phyloP scores from a whole-genome alignment of 306 rosid genomes.

The Prunus fruticosa region DNA sequence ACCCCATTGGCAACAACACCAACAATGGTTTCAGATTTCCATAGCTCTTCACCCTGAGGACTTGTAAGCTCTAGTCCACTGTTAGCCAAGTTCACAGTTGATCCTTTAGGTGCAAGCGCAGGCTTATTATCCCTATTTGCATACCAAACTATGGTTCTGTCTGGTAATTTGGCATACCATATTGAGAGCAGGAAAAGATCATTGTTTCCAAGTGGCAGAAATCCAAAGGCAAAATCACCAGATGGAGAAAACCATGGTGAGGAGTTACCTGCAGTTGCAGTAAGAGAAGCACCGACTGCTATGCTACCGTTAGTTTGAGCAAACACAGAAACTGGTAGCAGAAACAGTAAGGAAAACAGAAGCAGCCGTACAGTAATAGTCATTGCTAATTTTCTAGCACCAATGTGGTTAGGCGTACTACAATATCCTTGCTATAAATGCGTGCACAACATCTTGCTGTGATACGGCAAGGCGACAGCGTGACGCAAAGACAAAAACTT shows the following conservation, averaged over 20 bases:
- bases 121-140: conserved; percentile 9
- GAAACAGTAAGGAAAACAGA: conserved; percentile 5
- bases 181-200: conserved; percentile 37
- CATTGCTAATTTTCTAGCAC: neutral
- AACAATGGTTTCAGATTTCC: neutral
- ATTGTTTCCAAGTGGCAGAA: conserved; percentile 21
- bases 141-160: conserved; percentile 44
- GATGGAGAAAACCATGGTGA: conserved; percentile 36
- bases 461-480: too few relatives aligned
- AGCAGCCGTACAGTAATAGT: neutral
- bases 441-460: too few relatives aligned
- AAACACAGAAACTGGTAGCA: conserved; percentile 21
- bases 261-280: conserved; percentile 22
- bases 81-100: conserved; percentile 7
- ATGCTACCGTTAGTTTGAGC: conserved; percentile 31
- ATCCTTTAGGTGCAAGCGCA: conserved; percentile 29
- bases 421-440: too few relatives aligned
- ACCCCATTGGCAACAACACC: conserved; percentile 6
- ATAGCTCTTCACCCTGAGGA: conserved; percentile 9
- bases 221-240: conserved; percentile 43
- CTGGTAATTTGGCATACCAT: conserved; percentile 49
- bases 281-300: neutral
- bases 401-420: neutral
- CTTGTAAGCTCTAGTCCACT: neutral
- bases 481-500: too few relatives aligned